phyloP scores from a whole-genome alignment of 352 stramenopile species.

The Plasmopara halstedii region DNA sequence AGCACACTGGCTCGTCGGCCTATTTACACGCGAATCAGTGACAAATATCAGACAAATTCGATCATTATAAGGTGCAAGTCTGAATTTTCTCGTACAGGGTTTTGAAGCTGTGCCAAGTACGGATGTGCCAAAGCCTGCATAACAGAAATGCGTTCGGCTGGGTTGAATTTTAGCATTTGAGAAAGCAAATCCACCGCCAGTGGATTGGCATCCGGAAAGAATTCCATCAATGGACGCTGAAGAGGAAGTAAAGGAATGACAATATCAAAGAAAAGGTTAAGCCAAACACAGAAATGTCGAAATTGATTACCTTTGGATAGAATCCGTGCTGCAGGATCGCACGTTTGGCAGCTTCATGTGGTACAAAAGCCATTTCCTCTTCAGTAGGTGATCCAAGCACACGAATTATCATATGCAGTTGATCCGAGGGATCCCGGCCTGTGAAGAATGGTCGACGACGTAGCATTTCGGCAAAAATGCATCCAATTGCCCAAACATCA shows the following conservation, averaged over 20 bases:
- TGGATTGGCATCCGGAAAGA: conserved; percentile 81
- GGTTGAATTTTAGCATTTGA: conserved; percentile 91
- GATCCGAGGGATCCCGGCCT: conserved; percentile 69
- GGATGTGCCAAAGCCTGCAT: conserved; percentile 86
- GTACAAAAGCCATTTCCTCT: conserved; percentile 96
- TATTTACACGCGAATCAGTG: conserved; percentile 11
- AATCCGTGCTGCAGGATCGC: conserved; percentile 78
- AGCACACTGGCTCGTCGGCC: conserved; percentile 83
- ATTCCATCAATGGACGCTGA: conserved; percentile 63
- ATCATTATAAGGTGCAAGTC: background rate
- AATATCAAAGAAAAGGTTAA: background rate
- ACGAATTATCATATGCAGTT: conserved; percentile 81
- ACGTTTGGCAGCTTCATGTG: conserved; percentile 84
- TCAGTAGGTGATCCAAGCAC: conserved; percentile 92
- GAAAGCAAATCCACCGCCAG: conserved; percentile 83
- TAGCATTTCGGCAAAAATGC: conserved; percentile 99
- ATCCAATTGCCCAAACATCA: conserved; percentile 96
- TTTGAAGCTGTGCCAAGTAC: conserved; percentile 88
- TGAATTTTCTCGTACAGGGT: conserved; percentile 41
- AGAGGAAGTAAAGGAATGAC: background rate
- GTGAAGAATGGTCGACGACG: conserved; percentile 90
- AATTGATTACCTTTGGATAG: conserved; percentile 57
- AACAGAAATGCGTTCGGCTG: conserved; percentile 89
- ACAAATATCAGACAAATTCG: background rate
- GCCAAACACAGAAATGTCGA: background rate